Conservation (phyloP, 2,329 filamentous ascomycete species). For the Aureobasidium sp. region DNA sequence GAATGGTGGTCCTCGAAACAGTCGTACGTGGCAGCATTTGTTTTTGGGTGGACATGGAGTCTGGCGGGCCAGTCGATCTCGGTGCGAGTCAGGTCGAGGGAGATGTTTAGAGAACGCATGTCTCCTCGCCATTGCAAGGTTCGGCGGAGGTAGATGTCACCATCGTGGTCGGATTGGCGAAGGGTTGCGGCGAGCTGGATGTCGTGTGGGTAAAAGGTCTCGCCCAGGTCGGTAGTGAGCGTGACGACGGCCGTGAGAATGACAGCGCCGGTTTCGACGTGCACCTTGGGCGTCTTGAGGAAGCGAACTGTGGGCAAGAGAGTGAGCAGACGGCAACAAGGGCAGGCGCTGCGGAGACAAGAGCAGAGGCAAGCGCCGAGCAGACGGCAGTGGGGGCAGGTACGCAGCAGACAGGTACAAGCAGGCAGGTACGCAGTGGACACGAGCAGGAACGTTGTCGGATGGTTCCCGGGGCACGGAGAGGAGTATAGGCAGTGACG, state of each 20-base stretch:
- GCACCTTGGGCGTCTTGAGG: conserved; percentile 54
- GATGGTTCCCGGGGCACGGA: not conserved
- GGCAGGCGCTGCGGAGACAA: not conserved
- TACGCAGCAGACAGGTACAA: not conserved
- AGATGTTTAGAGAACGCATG: conserved; percentile 39
- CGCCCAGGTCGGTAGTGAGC: conserved; percentile 63
- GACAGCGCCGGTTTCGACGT: conserved; percentile 33
- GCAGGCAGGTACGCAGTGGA: not conserved
- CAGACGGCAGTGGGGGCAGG: no score
- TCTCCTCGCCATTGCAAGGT: conserved; percentile 39
- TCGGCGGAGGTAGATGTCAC: conserved; percentile 37
- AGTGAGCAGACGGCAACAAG: not conserved
- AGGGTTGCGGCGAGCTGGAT: conserved; percentile 38
- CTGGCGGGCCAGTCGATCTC: conserved; percentile 33
- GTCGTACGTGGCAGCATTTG: conserved; percentile 24
- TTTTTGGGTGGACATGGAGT: conserved; percentile 34
- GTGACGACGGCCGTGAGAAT: conserved; percentile 50
- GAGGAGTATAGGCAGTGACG: not conserved
- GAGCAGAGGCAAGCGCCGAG: no score
- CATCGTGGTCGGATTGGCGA: conserved; percentile 25
- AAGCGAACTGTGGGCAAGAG: conserved; percentile 47
- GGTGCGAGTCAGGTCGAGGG: conserved; percentile 35
- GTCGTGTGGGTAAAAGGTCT: conserved; percentile 51
- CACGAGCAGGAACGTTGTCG: not conserved
- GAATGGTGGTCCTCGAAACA: conserved; percentile 24